These are phyloP conservation scores for Rhodomyrtus tomentosa DNA, from an alignment of 345 rosid species.

Conservation along the genomic window DNA sequence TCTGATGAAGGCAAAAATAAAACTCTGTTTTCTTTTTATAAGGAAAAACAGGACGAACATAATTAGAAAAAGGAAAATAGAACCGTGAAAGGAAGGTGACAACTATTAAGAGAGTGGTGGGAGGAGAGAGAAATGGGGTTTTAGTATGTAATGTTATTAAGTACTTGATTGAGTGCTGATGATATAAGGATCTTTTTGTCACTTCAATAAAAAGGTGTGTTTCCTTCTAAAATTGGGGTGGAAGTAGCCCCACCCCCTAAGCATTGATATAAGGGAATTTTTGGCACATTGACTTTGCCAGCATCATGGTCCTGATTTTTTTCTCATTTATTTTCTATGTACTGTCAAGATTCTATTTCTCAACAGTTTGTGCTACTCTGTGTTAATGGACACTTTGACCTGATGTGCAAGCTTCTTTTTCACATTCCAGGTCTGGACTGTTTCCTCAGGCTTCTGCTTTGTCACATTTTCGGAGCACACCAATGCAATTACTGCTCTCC, in stretches of 20 bases:
- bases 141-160: background rate
- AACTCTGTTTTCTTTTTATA: background rate
- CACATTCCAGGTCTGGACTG: conserved; percentile 76
- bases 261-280: background rate
- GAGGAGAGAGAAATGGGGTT: background rate
- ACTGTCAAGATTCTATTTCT: background rate
- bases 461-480: conserved; percentile 93
- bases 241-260: background rate
- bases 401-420: conserved; percentile 2
- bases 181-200: background rate
- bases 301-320: background rate
- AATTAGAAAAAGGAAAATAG: background rate
- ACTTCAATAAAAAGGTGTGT: background rate
- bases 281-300: background rate
- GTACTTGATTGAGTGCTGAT: background rate
- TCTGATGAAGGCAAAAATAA: background rate
- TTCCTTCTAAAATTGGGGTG: background rate
- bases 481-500: conserved; percentile 89
- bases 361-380: background rate
- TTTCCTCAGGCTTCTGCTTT: conserved; percentile 89
- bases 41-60: background rate
- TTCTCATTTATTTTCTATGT: background rate
- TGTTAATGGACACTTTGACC: background rate
- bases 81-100: background rate
- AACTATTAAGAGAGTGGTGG: background rate